Base-by-base conservation (phyloP, 2,329 filamentous ascomycete species). In the Didymella segeticola region DNA sequence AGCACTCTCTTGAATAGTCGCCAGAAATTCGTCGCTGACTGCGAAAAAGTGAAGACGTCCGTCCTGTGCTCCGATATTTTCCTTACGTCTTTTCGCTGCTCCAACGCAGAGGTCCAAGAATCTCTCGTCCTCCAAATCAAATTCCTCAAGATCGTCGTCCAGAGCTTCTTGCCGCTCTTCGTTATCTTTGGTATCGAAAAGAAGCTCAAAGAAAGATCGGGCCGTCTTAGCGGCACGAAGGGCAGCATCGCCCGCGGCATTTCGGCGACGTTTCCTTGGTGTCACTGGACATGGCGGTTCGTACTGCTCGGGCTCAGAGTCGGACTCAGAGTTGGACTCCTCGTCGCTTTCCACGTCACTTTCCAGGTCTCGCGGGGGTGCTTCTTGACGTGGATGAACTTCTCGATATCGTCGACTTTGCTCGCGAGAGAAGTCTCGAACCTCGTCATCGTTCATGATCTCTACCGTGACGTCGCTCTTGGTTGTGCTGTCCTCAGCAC, bases 201-300 rank as follows among this genome's bases (percentile, higher is more conserved):
- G 51, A 45, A 60, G 50, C 1, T 27, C 26, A n/a, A 62, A 62
- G 22, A 58, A 60, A 0, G 54, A 42, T 19, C 47, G 51, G 2
- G 56, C 58, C 9, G 58, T 60, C 25, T 8, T 39, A 2, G 48
- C 52, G 12, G 30, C 36, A 6, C 34, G 25, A 19, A 31, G 14
- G 9, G 19, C 6, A n/a, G n/a, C n/a, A n/a, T n/a, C n/a, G n/a
- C n/a, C n/a, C n/a, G n/a, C n/a, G n/a, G n/a, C n/a, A n/a, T n/a
- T n/a, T n/a, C n/a, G n/a, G n/a, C n/a, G n/a, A n/a, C n/a, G n/a
- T n/a, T n/a, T n/a, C n/a, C n/a, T n/a, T n/a, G n/a, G n/a, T n/a
- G n/a, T n/a, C n/a, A n/a, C n/a, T n/a, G n/a, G n/a, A n/a, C n/a
- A n/a, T n/a, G n/a, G n/a, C n/a, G n/a, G n/a, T n/a, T n/a, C n/a